These are phyloP conservation scores for Pichia sp. DNA, from an alignment of 1,139 yeast species.

Conservation along the genomic window DNA sequence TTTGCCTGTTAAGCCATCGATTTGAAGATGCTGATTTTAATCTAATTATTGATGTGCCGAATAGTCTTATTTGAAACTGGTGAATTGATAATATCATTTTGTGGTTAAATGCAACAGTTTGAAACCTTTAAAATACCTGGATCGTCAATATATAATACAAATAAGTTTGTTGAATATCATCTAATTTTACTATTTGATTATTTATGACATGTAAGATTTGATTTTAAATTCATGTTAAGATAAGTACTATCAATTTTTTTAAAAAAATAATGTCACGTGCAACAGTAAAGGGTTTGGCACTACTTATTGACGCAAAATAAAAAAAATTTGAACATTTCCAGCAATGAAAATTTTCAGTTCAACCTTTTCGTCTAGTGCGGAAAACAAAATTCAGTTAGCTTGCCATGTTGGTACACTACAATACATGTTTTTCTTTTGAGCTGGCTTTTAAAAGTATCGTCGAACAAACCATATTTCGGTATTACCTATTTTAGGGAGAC, in stretches of 20 bases:
- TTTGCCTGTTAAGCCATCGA: constrained; percentile 71
- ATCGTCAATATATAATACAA: too few relatives aligned
- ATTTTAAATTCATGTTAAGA: too few relatives aligned
- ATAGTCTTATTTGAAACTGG: neutral
- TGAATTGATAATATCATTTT: neutral
- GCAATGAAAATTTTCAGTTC: too few relatives aligned
- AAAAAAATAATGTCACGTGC: constrained; percentile 9
- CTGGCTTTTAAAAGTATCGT: constrained; percentile 11
- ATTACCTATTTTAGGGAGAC: constrained; percentile 61
- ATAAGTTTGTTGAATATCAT: too few relatives aligned
- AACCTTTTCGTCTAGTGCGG: too few relatives aligned
- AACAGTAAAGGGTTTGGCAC: neutral
- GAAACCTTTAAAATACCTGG: too few relatives aligned
- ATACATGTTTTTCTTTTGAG: neutral
- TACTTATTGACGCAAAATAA: too few relatives aligned
- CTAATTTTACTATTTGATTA: too few relatives aligned
- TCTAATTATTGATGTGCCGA: neutral
- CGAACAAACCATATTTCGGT: constrained; percentile 24
- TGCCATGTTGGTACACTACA: neutral
- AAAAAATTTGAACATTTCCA: too few relatives aligned
- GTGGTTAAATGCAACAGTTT: neutral
- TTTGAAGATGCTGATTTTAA: constrained; percentile 43
- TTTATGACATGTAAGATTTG: too few relatives aligned
- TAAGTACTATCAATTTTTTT: too few relatives aligned
- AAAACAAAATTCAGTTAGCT: too few relatives aligned